phyloP scores from a whole-genome alignment of 805 yeast species.

The Pichia californica region DNA sequence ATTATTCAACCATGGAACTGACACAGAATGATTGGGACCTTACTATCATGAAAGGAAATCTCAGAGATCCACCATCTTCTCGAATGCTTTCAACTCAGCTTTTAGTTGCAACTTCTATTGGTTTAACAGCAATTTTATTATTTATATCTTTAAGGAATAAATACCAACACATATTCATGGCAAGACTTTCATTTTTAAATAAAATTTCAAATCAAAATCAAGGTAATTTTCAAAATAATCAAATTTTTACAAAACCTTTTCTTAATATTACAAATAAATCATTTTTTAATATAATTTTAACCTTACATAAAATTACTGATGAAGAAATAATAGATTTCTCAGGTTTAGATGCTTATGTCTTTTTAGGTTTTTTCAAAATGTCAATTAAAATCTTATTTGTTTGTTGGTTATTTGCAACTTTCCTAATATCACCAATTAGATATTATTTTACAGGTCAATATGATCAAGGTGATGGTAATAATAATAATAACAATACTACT shows the following conservation, averaged over 20 bases:
- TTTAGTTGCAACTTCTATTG: constrained; percentile 60
- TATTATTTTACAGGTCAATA: constrained; percentile 76
- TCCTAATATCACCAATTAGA: constrained; percentile 78
- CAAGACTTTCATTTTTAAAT: constrained; percentile 50
- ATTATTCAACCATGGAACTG: background rate
- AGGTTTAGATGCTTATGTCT: constrained; percentile 92
- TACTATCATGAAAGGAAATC: constrained; percentile 13
- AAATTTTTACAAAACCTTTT: background rate
- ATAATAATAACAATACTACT: background rate
- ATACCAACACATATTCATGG: constrained; percentile 81
- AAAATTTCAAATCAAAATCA: background rate
- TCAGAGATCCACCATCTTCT: constrained; percentile 29
- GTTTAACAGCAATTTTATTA: constrained; percentile 56
- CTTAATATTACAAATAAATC: constrained; percentile 6
- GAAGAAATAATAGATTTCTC: constrained; percentile 79
- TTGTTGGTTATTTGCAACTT: constrained; percentile 63
- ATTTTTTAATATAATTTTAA: background rate
- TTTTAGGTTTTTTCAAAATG: constrained; percentile 85
- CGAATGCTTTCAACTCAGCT: constrained; percentile 75
- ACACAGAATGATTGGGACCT: too few relatives aligned
- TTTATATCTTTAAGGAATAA: constrained; percentile 67
- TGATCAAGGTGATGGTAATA: constrained; percentile 49
- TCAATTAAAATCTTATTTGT: constrained; percentile 61
- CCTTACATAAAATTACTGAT: constrained; percentile 59
- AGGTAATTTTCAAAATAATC: background rate